These are phyloP conservation scores for Pulicaria dysenterica DNA, from an alignment of 129 eudicot genomes.

Conservation along the genomic window DNA sequence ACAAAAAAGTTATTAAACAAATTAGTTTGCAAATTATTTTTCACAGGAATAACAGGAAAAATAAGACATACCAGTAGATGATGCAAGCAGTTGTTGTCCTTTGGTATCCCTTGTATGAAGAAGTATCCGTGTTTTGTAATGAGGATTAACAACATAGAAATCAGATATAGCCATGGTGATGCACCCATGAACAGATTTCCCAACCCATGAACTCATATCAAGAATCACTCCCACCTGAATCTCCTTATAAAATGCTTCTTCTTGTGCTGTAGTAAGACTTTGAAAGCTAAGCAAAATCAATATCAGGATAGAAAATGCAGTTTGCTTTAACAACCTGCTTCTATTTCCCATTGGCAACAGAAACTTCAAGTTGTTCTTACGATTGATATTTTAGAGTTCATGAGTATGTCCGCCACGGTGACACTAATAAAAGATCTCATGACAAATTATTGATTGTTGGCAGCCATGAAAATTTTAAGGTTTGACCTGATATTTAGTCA, in stretches of 20 bases:
- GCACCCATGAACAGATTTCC: slow-evolving; percentile 32
- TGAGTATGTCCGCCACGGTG: not conserved
- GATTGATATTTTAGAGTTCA: not conserved
- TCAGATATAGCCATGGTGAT: slow-evolving; percentile 36
- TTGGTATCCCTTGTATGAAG: slow-evolving; percentile 31
- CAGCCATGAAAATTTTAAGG: not conserved
- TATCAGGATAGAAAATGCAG: slow-evolving; percentile 6
- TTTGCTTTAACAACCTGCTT: slow-evolving; percentile 2
- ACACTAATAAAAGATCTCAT: not conserved
- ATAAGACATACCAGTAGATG: slow-evolving; percentile 29
- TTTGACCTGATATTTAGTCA: not conserved
- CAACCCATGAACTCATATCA: slow-evolving; percentile 39
- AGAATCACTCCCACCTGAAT: slow-evolving; percentile 41
- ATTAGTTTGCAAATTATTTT: no score
- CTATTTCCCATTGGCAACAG: slow-evolving; percentile 6
- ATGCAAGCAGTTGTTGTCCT: slow-evolving; percentile 37
- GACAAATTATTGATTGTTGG: not conserved
- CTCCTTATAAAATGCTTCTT: slow-evolving; percentile 13
- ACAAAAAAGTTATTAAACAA: no score
- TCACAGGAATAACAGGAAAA: not conserved
- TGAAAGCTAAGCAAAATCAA: slow-evolving; percentile 18
- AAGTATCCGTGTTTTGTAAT: slow-evolving; percentile 28
- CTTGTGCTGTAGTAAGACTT: not conserved
- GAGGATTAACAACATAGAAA: slow-evolving; percentile 32
- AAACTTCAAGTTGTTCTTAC: not conserved